Evolutionary conservation across 2,329 filamentous ascomycete genomes (phyloP), one percentile per base, ranked within the genome.

Genomic region (Neonectria coccinea): DNA sequence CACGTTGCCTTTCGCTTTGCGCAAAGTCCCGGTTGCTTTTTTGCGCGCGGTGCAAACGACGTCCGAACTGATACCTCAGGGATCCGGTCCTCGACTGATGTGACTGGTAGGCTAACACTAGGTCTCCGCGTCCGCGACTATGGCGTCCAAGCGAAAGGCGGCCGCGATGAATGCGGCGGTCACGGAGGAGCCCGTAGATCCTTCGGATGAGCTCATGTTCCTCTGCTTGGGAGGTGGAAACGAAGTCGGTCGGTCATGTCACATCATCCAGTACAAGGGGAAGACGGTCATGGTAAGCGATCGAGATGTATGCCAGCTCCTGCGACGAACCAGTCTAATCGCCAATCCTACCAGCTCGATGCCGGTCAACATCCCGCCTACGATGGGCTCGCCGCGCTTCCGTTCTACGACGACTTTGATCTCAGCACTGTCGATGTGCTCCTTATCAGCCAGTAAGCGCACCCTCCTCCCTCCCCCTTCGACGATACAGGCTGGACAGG

Each of bases 361-460:
- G 96, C 96, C 55, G 96, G 96, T 55, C 95, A 97, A 82, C 96
- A 99, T 79, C 94, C 96, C 55, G 96, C 93, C 9, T 97, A 97
- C 79, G 94, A 98, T 75, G 96, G 96, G 41, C 89, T 98, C 65
- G 93, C 94, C 3, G 92, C 93, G 10, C 89, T 99, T 55, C 96
- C 96, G 0, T 99, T 97, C 82, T 99, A 97, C 80, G 96, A 99
- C 78, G 94, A 98, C 76, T 99, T 98, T 80, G 96, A 99, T 77
- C 86, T 99, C 20, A 97, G 95, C 81, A 97, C 93, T 2, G 94
- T 99, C 71, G 96, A 99, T 79, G 92, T 99, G 74, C 91, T 99
- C 59, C 86, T 99, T 70, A 97, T 99, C 76, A 98, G 94, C 89
- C 96, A 99, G 96, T 98, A 97, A 92, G 94, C 78, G 67, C 69